Conservation (phyloP, 2,329 filamentous ascomycete species). For the Fusarium gaditjirri region DNA sequence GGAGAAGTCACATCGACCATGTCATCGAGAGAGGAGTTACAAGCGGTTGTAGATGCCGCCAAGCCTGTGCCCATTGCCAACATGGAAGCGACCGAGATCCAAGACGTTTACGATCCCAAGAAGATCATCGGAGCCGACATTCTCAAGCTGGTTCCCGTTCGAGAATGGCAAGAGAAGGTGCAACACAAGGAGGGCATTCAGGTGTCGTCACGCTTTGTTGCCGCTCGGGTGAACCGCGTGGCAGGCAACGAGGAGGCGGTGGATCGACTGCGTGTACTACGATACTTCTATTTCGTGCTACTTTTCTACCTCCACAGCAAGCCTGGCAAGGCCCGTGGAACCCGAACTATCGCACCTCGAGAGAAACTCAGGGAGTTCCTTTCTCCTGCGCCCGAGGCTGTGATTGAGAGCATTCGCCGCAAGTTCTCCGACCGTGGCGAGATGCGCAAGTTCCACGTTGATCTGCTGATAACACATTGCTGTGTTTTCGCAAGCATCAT, state of each 20-base stretch:
- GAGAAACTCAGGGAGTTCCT: conserved; percentile 70
- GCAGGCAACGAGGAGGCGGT: conserved; percentile 64
- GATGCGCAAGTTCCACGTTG: conserved; percentile 77
- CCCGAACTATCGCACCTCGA: conserved; percentile 64
- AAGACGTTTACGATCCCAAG: conserved; percentile 77
- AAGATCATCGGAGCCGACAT: conserved; percentile 74
- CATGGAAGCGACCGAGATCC: conserved; percentile 70
- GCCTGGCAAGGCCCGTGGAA: conserved; percentile 59
- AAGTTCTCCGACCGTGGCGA: conserved; percentile 73
- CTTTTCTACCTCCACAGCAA: conserved; percentile 62
- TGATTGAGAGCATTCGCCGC: conserved; percentile 74
- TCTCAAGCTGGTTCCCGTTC: conserved; percentile 73
- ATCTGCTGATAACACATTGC: conserved; percentile 78
- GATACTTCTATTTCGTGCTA: conserved; percentile 69
- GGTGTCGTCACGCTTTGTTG: conserved; percentile 72
- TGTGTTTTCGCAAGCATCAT: conserved; percentile 77
- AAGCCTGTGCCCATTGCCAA: conserved; percentile 81
- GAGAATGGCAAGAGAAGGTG: conserved; percentile 78
- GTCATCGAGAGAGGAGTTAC: conserved; percentile 73
- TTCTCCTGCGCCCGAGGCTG: conserved; percentile 66
- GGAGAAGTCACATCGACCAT: conserved; percentile 70
- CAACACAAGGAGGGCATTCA: conserved; percentile 67
- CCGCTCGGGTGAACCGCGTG: conserved; percentile 66
- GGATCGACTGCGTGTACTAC: conserved; percentile 66
- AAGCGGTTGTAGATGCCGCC: conserved; percentile 70